Conservation (phyloP, 192 early-diverging fungal species). For the Mycoemilia scoparia region DNA sequence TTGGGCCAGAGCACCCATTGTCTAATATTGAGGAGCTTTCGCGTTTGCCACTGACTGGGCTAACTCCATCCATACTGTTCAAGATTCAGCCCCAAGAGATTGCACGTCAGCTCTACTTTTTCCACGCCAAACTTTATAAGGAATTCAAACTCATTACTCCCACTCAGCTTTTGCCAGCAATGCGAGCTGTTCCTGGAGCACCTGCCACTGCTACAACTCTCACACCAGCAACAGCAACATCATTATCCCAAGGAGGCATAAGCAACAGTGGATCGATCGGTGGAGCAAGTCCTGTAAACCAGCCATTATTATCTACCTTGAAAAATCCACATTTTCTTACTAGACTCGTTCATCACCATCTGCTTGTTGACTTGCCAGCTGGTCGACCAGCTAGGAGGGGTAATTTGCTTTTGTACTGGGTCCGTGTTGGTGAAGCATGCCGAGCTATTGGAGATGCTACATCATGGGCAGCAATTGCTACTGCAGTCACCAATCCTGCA, state of each 20-base stretch:
- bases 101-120: constrained; percentile 49
- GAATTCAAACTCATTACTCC: too few species aligned
- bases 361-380: constrained; percentile 37
- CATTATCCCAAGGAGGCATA: neutral
- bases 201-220: neutral
- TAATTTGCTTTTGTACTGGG: constrained; percentile 47
- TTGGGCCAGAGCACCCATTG: too few species aligned
- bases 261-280: neutral
- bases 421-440: constrained; percentile 36
- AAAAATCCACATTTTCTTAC: constrained; percentile 54
- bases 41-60: constrained; percentile 34
- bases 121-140: too few species aligned
- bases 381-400: constrained; percentile 26
- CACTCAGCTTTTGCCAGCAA: too few species aligned
- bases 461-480: constrained; percentile 46
- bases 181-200: neutral
- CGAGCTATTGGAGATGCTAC: constrained; percentile 39
- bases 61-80: constrained; percentile 43
- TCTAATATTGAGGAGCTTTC: too few species aligned
- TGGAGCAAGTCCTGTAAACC: constrained; percentile 9
- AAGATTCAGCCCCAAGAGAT: constrained; percentile 36
- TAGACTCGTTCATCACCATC: constrained; percentile 43
- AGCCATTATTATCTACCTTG: constrained; percentile 31
- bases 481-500: constrained; percentile 43
- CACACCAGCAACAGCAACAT: neutral